Evolutionary conservation across 2,329 filamentous ascomycete genomes (phyloP).

Genomic region (Penicillium sp.): DNA sequence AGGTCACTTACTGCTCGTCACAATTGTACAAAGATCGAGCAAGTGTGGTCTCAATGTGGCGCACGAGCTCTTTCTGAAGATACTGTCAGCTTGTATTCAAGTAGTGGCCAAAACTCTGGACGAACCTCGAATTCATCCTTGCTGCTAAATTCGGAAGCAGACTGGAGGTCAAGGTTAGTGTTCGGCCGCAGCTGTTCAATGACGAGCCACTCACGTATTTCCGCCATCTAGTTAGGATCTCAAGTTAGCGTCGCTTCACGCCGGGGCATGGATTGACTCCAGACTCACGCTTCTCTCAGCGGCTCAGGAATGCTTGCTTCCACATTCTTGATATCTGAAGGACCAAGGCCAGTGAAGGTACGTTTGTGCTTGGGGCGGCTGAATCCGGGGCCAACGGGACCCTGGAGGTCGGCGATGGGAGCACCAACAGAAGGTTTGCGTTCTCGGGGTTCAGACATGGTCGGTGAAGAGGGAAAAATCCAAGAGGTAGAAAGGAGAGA

Average conservation of each 20-base stretch:
- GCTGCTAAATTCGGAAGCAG: slow-evolving; percentile 66
- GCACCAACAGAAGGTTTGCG: slow-evolving; percentile 77
- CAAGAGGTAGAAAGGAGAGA: neutral
- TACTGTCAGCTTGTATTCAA: slow-evolving; percentile 3
- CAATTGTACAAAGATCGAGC: slow-evolving; percentile 98
- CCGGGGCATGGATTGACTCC: neutral
- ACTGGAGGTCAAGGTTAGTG: slow-evolving; percentile 41
- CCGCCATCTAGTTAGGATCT: slow-evolving; percentile 50
- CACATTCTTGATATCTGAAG: slow-evolving; percentile 86
- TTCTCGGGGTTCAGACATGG: slow-evolving; percentile 54
- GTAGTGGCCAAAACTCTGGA: neutral
- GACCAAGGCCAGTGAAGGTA: slow-evolving; percentile 91
- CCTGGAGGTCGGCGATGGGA: slow-evolving; percentile 81
- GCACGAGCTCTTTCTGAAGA: slow-evolving; percentile 74
- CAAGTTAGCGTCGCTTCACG: neutral
- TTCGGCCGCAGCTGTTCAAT: neutral
- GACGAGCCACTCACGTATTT: slow-evolving; percentile 52
- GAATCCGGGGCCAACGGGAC: slow-evolving; percentile 81
- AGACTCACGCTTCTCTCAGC: slow-evolving; percentile 76
- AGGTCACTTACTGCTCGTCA: slow-evolving; percentile 65
- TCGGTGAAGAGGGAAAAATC: neutral
- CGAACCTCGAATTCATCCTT: slow-evolving; percentile 74
- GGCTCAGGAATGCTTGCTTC: slow-evolving; percentile 89
- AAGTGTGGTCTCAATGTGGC: slow-evolving; percentile 93
- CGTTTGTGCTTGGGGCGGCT: slow-evolving; percentile 93